Base-by-base conservation (phyloP, 2,329 filamentous ascomycete species). In the Capronia coronata region DNA sequence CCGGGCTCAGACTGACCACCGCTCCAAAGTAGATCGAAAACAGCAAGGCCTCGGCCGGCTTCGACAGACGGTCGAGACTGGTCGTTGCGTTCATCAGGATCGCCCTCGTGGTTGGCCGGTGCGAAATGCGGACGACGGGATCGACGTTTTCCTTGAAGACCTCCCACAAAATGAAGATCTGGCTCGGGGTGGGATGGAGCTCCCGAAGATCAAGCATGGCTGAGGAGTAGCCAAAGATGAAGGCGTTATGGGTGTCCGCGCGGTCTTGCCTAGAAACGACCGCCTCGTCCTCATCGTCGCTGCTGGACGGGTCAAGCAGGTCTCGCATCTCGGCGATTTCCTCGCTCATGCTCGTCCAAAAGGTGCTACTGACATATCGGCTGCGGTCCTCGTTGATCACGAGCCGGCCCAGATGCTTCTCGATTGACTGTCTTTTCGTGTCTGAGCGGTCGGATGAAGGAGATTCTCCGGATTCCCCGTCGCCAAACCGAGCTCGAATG, bases 271-370 rank as follows among this genome's bases (percentile, higher is more conserved):
- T 70, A 1, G 75, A 71, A 2, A 75, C 73, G n/a, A 71, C 65
- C 29, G 67, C 61, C 39, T 72, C 67, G n/a, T 78, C 76, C 23
- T 80, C 58, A 6, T 58, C 76, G 11, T 80, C 77, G 21, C 78
- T 77, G 25, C 73, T 75, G 2, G 73, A 68, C 40, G 77, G 73
- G 47, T 80, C 77, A 2, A 83, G 68, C 13, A 82, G 76, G 54
- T 78, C 74, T 58, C 78, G 79, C 58, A 83, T 69, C 60, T 83
- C 79, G 62, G 81, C 78, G 16, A 83, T 75, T 74, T 83, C 79
- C 50, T 80, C 79, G 53, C 76, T 78, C 50, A 83, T 65, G 57
- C 71, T 78, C 3, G 77, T 76, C 77, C 78, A 82, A 55, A 82
- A 77, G 22, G 75, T 75, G 59, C 77, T 80, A 63, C 78, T 82